Conservation (phyloP, 805 yeast species). For the Candida caryicola region DNA sequence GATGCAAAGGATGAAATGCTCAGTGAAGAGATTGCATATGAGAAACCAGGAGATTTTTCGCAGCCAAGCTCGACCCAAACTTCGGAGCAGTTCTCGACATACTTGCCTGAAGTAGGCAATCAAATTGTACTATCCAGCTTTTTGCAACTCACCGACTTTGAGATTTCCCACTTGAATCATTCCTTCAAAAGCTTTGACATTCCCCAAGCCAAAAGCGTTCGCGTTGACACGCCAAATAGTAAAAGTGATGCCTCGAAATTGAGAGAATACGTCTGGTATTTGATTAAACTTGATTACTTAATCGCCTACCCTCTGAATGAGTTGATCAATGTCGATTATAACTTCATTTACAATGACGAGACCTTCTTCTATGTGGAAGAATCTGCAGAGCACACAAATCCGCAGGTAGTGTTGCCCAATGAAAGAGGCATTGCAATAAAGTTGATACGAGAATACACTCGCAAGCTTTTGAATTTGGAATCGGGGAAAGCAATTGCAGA, state of each 20-base stretch:
- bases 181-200: conserved; percentile 22
- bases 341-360: conserved; percentile 8
- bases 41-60: conserved; percentile 2
- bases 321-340: conserved; percentile 12
- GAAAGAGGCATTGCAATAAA: conserved; percentile 19
- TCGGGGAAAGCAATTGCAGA: conserved; percentile 4
- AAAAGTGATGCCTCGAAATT: conserved; percentile 25
- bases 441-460: conserved; percentile 21
- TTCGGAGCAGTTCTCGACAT: conserved; percentile 1
- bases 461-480: conserved; percentile 9
- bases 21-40: conserved; percentile 9
- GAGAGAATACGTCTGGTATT: conserved; percentile 29
- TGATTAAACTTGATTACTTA: conserved; percentile 24
- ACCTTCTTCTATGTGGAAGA: not conserved
- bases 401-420: conserved; percentile 16
- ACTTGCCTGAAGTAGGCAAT: not conserved
- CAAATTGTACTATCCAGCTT: not conserved
- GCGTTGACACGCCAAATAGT: not conserved
- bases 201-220: conserved; percentile 10
- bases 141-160: conserved; percentile 21
- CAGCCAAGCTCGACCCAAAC: not conserved
- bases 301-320: conserved; percentile 8
- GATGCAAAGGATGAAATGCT: conserved; percentile 5
- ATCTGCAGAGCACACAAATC: not conserved
- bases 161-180: conserved; percentile 19